phyloP scores from a whole-genome alignment of 495 filamentous ascomycete species.

The Diplogelasinospora grovesii region DNA sequence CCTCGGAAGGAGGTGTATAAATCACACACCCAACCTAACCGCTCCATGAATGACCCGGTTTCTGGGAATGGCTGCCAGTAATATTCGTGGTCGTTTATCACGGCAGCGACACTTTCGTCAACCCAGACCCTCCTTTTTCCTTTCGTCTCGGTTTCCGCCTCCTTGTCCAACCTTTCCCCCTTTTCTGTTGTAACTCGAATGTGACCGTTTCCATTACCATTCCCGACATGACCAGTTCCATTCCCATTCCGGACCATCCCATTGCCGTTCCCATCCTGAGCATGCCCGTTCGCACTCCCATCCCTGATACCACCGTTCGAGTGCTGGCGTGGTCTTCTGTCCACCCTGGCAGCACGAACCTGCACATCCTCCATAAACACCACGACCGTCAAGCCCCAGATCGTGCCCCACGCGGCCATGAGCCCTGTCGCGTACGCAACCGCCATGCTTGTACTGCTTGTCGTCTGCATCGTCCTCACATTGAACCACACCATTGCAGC shows the following conservation, averaged over 20 bases:
- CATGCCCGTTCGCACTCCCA: too few species aligned
- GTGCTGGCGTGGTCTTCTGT: too few species aligned
- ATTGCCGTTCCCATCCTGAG: too few species aligned
- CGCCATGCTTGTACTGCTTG: slow-evolving; percentile 50
- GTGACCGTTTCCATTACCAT: too few species aligned
- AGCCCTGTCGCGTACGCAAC: slow-evolving; percentile 64
- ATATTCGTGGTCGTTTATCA: slow-evolving; percentile 33
- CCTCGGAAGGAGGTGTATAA: slow-evolving; percentile 64
- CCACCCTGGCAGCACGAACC: slow-evolving; percentile 59
- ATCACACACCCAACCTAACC: slow-evolving; percentile 67
- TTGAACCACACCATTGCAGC: slow-evolving; percentile 31
- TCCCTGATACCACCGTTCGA: too few species aligned
- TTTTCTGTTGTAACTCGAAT: too few species aligned
- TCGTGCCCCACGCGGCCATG: slow-evolving; percentile 54
- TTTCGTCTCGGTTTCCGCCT: not conserved
- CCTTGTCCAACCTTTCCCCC: not conserved
- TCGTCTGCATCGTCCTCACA: slow-evolving; percentile 39
- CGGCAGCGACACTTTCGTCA: slow-evolving; percentile 17
- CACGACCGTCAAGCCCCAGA: slow-evolving; percentile 59
- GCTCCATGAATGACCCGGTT: slow-evolving; percentile 44
- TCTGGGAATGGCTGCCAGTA: slow-evolving; percentile 71
- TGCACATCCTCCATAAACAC: slow-evolving; percentile 61
- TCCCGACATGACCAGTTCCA: too few species aligned
- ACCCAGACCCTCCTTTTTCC: slow-evolving; percentile 22
- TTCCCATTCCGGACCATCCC: too few species aligned